Percentiles rank a stretch among this genome's conserved stretches.
phyloP scores from a whole-genome alignment of 345 rosid genomes.

The Draba incana region DNA sequence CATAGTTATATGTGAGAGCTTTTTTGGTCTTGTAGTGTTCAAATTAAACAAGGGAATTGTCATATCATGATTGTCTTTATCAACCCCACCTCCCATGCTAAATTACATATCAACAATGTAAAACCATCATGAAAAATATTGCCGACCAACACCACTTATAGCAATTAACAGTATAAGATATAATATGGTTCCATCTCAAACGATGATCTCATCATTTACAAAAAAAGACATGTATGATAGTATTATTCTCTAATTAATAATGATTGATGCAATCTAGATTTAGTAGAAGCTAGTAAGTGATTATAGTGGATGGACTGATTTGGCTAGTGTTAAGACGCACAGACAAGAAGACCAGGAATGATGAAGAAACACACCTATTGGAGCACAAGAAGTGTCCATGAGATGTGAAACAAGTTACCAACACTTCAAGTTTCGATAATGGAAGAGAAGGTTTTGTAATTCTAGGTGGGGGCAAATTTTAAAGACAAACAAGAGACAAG shows the following conservation, averaged over 20 bases:
- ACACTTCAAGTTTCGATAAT: slow-evolving; percentile 40
- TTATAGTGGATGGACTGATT: slow-evolving; percentile 8
- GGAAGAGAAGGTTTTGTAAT: slow-evolving; percentile 18
- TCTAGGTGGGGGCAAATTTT: slow-evolving; percentile 6
- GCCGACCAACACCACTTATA: slow-evolving; percentile 22
- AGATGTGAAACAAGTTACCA: slow-evolving; percentile 41
- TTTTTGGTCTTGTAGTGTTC: slow-evolving; percentile 41
- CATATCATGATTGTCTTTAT: slow-evolving; percentile 40
- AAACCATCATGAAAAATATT: slow-evolving; percentile 18
- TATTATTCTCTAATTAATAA: slow-evolving; percentile 1
- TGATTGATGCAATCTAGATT: slow-evolving; percentile 13
- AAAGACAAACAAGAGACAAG: slow-evolving; percentile 39
- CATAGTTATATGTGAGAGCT: slow-evolving; percentile 38
- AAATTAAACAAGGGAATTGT: slow-evolving; percentile 35
- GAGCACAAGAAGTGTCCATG: slow-evolving; percentile 34
- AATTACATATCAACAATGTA: neutral
- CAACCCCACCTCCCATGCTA: slow-evolving; percentile 37
- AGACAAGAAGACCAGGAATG: slow-evolving; percentile 35
- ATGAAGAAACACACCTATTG: slow-evolving; percentile 22
- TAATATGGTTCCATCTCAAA: slow-evolving; percentile 15
- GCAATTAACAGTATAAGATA: neutral
- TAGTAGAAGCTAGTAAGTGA: slow-evolving; percentile 9
- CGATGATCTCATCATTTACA: slow-evolving; percentile 14
- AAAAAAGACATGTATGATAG: slow-evolving; percentile 14
- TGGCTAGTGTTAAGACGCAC: neutral